A percentile compares a stretch with the other conserved stretches of the same genome.
Conservation (phyloP, 352 stramenopile species). For the Phytophthora pistaciae region DNA sequence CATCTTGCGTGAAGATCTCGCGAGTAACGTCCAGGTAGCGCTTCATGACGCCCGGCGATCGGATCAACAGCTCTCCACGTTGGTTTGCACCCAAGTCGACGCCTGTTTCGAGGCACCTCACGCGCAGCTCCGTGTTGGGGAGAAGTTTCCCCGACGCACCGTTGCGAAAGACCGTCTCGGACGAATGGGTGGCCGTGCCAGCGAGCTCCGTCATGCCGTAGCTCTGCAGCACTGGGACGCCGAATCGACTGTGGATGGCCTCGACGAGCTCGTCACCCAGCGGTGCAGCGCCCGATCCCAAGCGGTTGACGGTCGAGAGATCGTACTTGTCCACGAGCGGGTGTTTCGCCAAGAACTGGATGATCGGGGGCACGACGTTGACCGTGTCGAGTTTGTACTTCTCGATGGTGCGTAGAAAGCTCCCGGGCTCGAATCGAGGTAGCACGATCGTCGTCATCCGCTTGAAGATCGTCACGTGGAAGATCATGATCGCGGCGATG, state of each 20-base stretch:
- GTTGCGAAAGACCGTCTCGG: conserved; percentile 19
- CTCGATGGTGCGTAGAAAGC: conserved; percentile 88
- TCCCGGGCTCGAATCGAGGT: conserved; percentile 90
- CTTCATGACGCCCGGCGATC: conserved; percentile 91
- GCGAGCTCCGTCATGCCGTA: conserved; percentile 77
- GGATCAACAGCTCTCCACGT: conserved; percentile 84
- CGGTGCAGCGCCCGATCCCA: conserved; percentile 84
- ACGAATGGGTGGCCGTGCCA: conserved; percentile 34
- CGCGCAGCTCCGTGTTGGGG: conserved; percentile 59
- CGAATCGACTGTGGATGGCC: conserved; percentile 66
- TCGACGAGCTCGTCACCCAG: conserved; percentile 76
- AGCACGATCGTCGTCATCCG: conserved; percentile 85
- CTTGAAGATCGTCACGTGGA: conserved; percentile 86
- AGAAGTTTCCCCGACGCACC: conserved; percentile 54
- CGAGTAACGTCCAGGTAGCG: conserved; percentile 91
- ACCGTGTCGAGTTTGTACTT: conserved; percentile 46
- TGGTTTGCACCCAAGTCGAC: conserved; percentile 46
- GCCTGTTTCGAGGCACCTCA: conserved; percentile 50
- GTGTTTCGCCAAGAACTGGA: conserved; percentile 81
- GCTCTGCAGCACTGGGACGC: conserved; percentile 46
- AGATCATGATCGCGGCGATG: conserved; percentile 91
- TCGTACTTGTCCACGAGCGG: conserved; percentile 91
- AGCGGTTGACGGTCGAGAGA: conserved; percentile 65
- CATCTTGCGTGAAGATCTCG: conserved; percentile 70
- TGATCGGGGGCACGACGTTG: conserved; percentile 84